Evolutionary conservation across 2,329 filamentous ascomycete species (phyloP), one percentile per base, ranked within the genome.

Genomic region (Pseudocercospora fijiensis): DNA sequence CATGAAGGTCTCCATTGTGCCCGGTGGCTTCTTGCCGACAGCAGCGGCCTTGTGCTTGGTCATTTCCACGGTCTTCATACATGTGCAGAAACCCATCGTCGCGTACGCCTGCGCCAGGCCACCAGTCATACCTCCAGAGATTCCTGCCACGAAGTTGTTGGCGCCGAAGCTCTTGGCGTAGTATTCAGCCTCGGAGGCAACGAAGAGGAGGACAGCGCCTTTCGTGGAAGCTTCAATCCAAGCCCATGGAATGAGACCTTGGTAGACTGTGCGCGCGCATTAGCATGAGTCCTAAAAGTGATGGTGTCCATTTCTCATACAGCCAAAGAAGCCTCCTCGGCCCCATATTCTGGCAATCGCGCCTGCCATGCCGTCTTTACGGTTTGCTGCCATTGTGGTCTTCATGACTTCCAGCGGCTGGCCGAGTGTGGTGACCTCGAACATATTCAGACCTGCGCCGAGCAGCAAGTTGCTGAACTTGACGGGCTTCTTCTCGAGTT

Each of bases 201-300:
- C 94, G 83, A 99, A 99, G 80, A 99, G 91, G 76, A 99, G 90
- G 73, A 99, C 95, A 74, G 95, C 95, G 78, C 95, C 95, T 84
- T 99, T 99, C 82, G 95, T 98, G 76, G 94, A 98, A 78, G 95
- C 95, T 86, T 99, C 95, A 82, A 99, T 98, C 95, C 95, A 99
- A 80, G 95, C 95, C 94, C 94, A 97, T 69, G 95, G 95, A 79
- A 99, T 98, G 74, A 99, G 90, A 80, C 95, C 95, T 85, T 99
- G 95, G 86, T 97, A 99, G 85, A 97, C 94, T 98, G 77, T 70
- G 66, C 24, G 30, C 58, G 16, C 22, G 13, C 16, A 24, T 60
- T 30, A 57, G 65, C 53, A 41, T 41, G 37, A 52, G 22, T 47
- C 20, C 18, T 9, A 11, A 26, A 11, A 28, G 24, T 20, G 16